phyloP scores from a whole-genome alignment of 2,329 filamentous ascomycete genomes.

The Zymoseptoria ardabiliae region DNA sequence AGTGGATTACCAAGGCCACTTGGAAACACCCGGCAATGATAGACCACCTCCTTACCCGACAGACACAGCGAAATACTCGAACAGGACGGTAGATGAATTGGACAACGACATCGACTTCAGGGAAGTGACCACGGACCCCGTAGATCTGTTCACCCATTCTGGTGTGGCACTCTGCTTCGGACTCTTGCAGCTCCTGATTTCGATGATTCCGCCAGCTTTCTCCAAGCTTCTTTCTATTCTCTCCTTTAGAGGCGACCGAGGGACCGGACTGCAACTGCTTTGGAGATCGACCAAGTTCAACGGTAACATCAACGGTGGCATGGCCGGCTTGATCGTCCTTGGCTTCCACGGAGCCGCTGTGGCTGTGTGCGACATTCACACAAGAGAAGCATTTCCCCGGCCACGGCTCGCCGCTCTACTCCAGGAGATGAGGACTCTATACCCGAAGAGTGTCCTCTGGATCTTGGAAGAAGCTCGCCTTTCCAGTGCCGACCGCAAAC shows the following conservation, averaged over 20 bases:
- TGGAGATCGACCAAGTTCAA: slow-evolving; percentile 79
- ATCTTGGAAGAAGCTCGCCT: slow-evolving; percentile 79
- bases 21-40: slow-evolving; percentile 28
- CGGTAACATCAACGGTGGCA: slow-evolving; percentile 83
- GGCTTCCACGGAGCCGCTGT: slow-evolving; percentile 84
- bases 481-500: slow-evolving; percentile 57
- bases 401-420: slow-evolving; percentile 62
- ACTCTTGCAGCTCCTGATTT: slow-evolving; percentile 76
- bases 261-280: slow-evolving; percentile 73
- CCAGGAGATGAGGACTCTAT: slow-evolving; percentile 64
- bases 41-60: slow-evolving; percentile 8
- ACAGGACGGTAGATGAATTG: slow-evolving; percentile 33
- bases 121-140: slow-evolving; percentile 58
- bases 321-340: slow-evolving; percentile 73
- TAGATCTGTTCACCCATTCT: slow-evolving; percentile 84
- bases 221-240: slow-evolving; percentile 79
- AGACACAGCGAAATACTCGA: slow-evolving; percentile 56
- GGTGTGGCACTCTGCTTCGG: slow-evolving; percentile 87
- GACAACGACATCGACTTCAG: slow-evolving; percentile 50
- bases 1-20: slow-evolving; percentile 41
- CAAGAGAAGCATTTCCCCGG: slow-evolving; percentile 59
- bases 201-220: slow-evolving; percentile 86
- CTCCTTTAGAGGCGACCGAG: slow-evolving; percentile 83
- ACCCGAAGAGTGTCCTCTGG: slow-evolving; percentile 80
- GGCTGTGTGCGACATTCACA: slow-evolving; percentile 80